Percentiles rank a stretch among this genome's conserved stretches.
These are phyloP conservation scores for Umbilicus rupestris DNA, from an alignment of 164 flowering plant species.

Conservation along the genomic window DNA sequence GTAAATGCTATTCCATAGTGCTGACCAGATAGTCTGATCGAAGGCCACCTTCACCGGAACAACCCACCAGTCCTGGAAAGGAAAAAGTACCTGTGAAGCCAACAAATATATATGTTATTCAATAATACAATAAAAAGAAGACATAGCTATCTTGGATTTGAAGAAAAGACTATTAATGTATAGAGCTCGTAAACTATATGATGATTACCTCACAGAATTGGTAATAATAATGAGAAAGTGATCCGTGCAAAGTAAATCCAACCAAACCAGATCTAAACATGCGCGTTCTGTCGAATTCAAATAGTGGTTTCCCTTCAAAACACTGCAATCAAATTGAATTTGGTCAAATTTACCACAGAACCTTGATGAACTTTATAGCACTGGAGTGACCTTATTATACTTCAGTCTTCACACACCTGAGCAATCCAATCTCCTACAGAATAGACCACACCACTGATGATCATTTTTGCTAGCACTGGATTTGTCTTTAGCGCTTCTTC, in stretches of 20 bases:
- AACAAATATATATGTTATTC: slow-evolving; percentile 9
- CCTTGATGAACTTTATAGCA: not conserved
- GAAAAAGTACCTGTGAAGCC: slow-evolving; percentile 59
- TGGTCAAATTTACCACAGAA: not conserved
- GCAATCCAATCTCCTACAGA: slow-evolving; percentile 90
- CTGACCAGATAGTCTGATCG: slow-evolving; percentile 90
- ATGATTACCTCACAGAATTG: slow-evolving; percentile 63
- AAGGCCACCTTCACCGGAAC: slow-evolving; percentile 84
- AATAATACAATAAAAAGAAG: not conserved
- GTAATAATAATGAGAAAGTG: slow-evolving; percentile 74
- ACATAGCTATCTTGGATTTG: not conserved
- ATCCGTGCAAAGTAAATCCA: slow-evolving; percentile 73
- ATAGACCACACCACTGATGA: slow-evolving; percentile 79
- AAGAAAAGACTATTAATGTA: not conserved
- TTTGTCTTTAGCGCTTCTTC: slow-evolving; percentile 73
- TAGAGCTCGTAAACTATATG: not conserved
- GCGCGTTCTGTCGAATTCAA: slow-evolving; percentile 59
- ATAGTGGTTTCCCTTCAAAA: slow-evolving; percentile 65
- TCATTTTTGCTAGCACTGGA: slow-evolving; percentile 78
- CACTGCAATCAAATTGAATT: slow-evolving; percentile 39
- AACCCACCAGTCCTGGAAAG: slow-evolving; percentile 92
- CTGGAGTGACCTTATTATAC: not conserved
- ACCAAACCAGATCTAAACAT: slow-evolving; percentile 71
- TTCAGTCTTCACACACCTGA: slow-evolving; percentile 45
- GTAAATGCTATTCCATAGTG: slow-evolving; percentile 87